Percentiles rank a stretch among this genome's conserved stretches.
phyloP scores from a whole-genome alignment of 164 flowering plant genomes.

The Annona squamosa region DNA sequence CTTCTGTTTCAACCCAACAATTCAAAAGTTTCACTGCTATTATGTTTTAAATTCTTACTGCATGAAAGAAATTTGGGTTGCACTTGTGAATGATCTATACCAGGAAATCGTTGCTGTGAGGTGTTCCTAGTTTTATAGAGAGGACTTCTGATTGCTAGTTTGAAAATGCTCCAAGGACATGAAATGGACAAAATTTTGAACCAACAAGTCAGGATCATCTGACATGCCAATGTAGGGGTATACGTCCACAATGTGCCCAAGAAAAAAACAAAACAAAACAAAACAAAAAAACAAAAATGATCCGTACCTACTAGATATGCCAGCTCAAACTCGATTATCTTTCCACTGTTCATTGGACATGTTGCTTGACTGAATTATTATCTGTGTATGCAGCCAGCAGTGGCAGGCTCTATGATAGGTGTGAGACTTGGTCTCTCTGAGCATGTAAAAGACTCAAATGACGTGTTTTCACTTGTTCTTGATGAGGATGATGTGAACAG shows the following conservation, averaged over 20 bases:
- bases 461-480: slow-evolving; percentile 67
- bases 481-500: slow-evolving; percentile 71
- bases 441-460: slow-evolving; percentile 64
- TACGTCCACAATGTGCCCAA: not conserved
- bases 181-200: not conserved
- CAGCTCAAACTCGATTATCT: not conserved
- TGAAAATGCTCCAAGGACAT: not conserved
- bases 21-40: not conserved
- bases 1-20: slow-evolving; percentile 1
- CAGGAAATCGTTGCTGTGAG: not conserved
- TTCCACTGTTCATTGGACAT: not conserved
- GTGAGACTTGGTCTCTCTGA: slow-evolving; percentile 88
- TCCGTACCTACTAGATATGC: not conserved
- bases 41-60: not conserved
- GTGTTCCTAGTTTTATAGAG: not conserved
- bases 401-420: slow-evolving; percentile 96
- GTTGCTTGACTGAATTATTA: not conserved
- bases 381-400: slow-evolving; percentile 52
- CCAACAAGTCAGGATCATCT: not conserved
- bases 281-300: not conserved
- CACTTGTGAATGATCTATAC: not conserved
- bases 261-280: not conserved
- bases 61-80: not conserved
- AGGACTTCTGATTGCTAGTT: not conserved
- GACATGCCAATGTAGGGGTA: not conserved